Evolutionary conservation across 352 stramenopile species (phyloP).

Genomic region (Discostella stelligera): DNA sequence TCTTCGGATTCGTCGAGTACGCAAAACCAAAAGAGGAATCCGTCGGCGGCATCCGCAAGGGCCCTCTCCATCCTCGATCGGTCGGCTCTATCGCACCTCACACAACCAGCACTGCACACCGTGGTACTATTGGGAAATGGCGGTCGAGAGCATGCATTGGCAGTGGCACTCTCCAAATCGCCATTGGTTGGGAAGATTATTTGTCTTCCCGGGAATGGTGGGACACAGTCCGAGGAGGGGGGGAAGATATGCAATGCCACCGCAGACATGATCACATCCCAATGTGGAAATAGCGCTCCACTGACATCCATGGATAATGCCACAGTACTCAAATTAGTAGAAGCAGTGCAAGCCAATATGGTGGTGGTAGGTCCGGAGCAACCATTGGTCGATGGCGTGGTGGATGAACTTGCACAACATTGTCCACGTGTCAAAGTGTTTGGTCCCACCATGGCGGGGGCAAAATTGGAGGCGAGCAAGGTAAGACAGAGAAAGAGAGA

Average conservation of each 20-base stretch:
- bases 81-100: conserved; percentile 14
- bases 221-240: conserved; percentile 74
- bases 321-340: conserved; percentile 86
- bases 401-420: conserved; percentile 89
- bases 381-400: conserved; percentile 94
- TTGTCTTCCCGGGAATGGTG: conserved; percentile 84
- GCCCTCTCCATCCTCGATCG: conserved; percentile 60
- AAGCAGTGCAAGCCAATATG: conserved; percentile 65
- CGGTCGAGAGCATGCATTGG: conserved; percentile 77
- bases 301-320: conserved; percentile 81
- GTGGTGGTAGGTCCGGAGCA: conserved; percentile 96
- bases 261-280: conserved; percentile 3
- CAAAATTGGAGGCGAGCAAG: conserved; percentile 97
- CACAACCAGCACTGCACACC: conserved; percentile 35
- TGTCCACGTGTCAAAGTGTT: conserved; percentile 91
- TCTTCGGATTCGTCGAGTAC: too few relatives aligned
- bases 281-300: not conserved
- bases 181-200: conserved; percentile 74
- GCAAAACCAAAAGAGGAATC: not conserved
- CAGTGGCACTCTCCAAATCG: conserved; percentile 70
- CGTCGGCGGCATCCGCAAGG: conserved; percentile 42
- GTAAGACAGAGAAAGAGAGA: conserved; percentile 81
- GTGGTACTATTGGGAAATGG: conserved; percentile 79
- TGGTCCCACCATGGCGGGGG: conserved; percentile 91
- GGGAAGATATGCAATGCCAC: conserved; percentile 81